Conservation (phyloP, 2,329 filamentous ascomycete species). For the Phialocephala subalpina region DNA sequence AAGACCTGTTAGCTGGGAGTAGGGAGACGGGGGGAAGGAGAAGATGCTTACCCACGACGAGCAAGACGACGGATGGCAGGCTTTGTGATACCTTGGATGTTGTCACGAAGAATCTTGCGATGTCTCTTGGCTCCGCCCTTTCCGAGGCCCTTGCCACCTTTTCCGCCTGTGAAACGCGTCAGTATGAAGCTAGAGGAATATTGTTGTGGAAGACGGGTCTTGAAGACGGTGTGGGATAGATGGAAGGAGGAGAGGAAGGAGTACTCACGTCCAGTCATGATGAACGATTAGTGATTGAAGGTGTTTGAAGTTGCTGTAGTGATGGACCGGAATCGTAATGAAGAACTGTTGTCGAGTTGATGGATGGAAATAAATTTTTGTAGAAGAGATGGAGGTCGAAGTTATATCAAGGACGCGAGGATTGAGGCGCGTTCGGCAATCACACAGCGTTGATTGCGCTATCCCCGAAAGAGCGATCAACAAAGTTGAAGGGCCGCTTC, state of each 20-base stretch:
- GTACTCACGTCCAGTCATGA: constrained; percentile 67
- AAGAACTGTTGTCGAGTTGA: constrained; percentile 26
- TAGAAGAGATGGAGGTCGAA: constrained; percentile 23
- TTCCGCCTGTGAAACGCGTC: constrained; percentile 40
- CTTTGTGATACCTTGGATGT: constrained; percentile 99
- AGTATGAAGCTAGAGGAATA: constrained; percentile 31
- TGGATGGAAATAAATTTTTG: constrained; percentile 27
- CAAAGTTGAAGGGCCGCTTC: constrained; percentile 13
- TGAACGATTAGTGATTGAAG: constrained; percentile 45
- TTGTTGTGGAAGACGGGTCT: constrained; percentile 34
- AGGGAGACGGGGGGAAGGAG: too few relatives aligned
- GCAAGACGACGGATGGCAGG: constrained; percentile 98
- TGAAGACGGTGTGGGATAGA: constrained; percentile 32
- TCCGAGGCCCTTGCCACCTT: constrained; percentile 94
- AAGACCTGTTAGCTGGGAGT: constrained; percentile 14
- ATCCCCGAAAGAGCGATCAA: constrained; percentile 31
- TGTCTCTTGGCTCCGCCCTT: constrained; percentile 99
- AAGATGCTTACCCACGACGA: constrained; percentile 62
- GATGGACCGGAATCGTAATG: constrained; percentile 30
- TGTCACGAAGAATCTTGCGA: constrained; percentile 99
- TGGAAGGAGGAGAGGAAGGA: constrained; percentile 26
- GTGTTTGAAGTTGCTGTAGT: constrained; percentile 25
- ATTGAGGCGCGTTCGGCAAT: constrained; percentile 38
- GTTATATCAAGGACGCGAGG: constrained; percentile 17
- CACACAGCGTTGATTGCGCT: constrained; percentile 35